Evolutionary conservation across 495 filamentous ascomycete species (phyloP).

Genomic region (Aspergillus steynii): DNA sequence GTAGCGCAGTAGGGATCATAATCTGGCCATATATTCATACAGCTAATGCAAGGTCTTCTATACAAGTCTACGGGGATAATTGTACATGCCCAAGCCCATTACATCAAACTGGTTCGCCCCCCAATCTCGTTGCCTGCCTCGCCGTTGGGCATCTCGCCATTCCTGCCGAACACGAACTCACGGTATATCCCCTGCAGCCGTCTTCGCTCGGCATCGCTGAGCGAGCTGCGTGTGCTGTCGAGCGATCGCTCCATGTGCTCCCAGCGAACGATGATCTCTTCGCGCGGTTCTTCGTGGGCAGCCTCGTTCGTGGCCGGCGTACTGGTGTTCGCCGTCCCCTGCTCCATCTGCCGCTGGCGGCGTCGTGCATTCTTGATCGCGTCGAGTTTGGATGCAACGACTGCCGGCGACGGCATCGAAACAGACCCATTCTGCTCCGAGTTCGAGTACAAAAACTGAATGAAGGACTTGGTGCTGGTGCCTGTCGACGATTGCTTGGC

Average conservation of each 20-base stretch:
- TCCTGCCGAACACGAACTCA: slow-evolving; percentile 88
- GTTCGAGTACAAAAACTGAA: slow-evolving; percentile 79
- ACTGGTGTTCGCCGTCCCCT: slow-evolving; percentile 37
- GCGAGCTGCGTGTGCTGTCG: slow-evolving; percentile 77
- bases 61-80: slow-evolving; percentile 7
- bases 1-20: not conserved
- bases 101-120: slow-evolving; percentile 92
- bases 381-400: slow-evolving; percentile 72
- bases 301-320: slow-evolving; percentile 29
- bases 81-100: slow-evolving; percentile 29
- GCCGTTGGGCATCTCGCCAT: slow-evolving; percentile 91
- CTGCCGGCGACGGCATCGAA: slow-evolving; percentile 60
- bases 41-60: slow-evolving; percentile 8
- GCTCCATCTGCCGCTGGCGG: slow-evolving; percentile 54
- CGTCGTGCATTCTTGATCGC: slow-evolving; percentile 68
- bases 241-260: slow-evolving; percentile 79
- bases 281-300: slow-evolving; percentile 40
- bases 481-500: slow-evolving; percentile 26
- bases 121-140: slow-evolving; percentile 89
- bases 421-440: slow-evolving; percentile 47
- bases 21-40: not conserved
- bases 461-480: slow-evolving; percentile 55
- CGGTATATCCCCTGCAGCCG: slow-evolving; percentile 78
- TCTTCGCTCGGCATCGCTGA: slow-evolving; percentile 69
- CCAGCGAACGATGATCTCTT: slow-evolving; percentile 85